phyloP scores from a whole-genome alignment of 805 yeast species.

The Candida schatavii region DNA sequence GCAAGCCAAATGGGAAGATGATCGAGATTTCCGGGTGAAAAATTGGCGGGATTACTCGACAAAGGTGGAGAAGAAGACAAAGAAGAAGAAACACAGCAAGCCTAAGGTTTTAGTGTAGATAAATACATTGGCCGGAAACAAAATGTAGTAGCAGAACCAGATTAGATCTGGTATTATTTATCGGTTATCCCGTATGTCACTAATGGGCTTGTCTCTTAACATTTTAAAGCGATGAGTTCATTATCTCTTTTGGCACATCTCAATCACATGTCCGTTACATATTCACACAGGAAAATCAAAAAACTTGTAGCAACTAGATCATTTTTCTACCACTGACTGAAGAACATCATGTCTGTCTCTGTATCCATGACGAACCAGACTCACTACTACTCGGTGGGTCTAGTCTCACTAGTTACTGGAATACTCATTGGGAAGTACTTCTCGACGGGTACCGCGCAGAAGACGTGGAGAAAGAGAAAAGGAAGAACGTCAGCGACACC shows the following conservation, averaged over 20 bases:
- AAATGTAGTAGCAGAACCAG: no score
- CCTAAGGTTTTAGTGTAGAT: conserved; percentile 42
- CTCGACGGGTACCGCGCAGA: not conserved
- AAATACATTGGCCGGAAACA: no score
- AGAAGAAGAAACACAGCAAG: conserved; percentile 35
- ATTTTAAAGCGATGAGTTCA: no score
- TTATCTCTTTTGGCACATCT: no score
- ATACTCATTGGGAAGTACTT: conserved; percentile 23
- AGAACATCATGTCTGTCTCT: not conserved
- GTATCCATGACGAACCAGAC: not conserved
- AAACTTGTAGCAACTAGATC: no score
- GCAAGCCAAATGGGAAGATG: conserved; percentile 58
- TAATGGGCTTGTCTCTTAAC: no score
- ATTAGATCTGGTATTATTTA: no score
- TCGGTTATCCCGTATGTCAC: no score
- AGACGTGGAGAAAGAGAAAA: not conserved
- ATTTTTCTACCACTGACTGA: no score
- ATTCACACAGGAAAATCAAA: no score
- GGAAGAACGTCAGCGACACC: not conserved
- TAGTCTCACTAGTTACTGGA: conserved; percentile 38
- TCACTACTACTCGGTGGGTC: conserved; percentile 27
- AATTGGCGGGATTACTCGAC: conserved; percentile 56
- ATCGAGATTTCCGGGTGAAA: conserved; percentile 53
- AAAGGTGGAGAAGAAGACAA: conserved; percentile 45
- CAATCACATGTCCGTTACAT: no score